A percentile compares a stretch with the other conserved stretches of the same genome.
Conservation (phyloP, 331 rosid species). For the Pyrus hybrid region DNA sequence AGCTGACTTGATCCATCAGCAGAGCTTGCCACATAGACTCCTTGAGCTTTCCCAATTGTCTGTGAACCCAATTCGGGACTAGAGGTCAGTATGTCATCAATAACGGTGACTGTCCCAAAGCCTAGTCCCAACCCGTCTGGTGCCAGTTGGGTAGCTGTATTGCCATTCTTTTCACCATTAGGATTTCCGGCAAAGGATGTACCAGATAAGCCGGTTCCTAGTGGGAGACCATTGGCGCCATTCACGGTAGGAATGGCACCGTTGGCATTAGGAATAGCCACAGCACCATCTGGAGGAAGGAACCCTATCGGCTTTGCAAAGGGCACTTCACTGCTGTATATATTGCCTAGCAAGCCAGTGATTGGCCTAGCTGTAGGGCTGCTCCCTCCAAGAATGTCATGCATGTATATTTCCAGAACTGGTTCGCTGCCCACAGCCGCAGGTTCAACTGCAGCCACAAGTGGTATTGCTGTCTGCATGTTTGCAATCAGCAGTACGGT, state of each 20-base stretch:
- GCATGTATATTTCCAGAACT: slow-evolving; percentile 69
- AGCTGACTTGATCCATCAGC: slow-evolving; percentile 33
- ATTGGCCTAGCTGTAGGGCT: slow-evolving; percentile 81
- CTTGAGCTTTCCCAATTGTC: slow-evolving; percentile 37
- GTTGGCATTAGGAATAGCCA: slow-evolving; percentile 82
- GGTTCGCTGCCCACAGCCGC: slow-evolving; percentile 41
- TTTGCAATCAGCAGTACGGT: slow-evolving; percentile 19
- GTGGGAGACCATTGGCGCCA: slow-evolving; percentile 71
- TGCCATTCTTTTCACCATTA: slow-evolving; percentile 17
- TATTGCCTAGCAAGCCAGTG: slow-evolving; percentile 74
- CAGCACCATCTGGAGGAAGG: slow-evolving; percentile 45
- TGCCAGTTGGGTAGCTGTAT: slow-evolving; percentile 44
- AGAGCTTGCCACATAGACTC: slow-evolving; percentile 34
- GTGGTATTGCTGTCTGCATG: slow-evolving; percentile 16
- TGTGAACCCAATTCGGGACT: slow-evolving; percentile 36
- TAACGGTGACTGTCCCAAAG: slow-evolving; percentile 35
- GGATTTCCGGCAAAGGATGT: slow-evolving; percentile 54
- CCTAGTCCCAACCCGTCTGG: slow-evolving; percentile 92
- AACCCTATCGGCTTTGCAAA: slow-evolving; percentile 73
- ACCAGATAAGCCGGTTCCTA: slow-evolving; percentile 78
- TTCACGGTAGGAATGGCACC: slow-evolving; percentile 86
- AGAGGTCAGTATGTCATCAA: slow-evolving; percentile 38
- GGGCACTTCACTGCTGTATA: slow-evolving; percentile 81
- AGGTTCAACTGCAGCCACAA: slow-evolving; percentile 36
- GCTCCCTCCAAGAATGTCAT: slow-evolving; percentile 73